Evolutionary conservation across 2,329 filamentous ascomycete genomes (phyloP), one percentile per base, ranked within the genome.

Genomic region (Pseudophaeomoniella oleicola): DNA sequence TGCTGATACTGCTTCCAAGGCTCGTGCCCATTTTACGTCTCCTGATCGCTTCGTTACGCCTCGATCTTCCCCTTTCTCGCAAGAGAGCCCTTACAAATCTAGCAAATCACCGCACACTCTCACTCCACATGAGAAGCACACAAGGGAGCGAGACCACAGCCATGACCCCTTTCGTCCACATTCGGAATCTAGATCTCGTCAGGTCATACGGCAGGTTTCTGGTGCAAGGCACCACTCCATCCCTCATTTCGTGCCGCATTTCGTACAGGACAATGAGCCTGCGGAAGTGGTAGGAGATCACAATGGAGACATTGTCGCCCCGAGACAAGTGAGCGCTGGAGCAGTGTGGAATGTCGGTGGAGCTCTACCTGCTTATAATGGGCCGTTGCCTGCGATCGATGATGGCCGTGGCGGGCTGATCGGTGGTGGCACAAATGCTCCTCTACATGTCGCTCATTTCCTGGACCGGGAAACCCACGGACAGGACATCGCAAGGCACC

Each of bases 291-390:
- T 50, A 19, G 49, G 56, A 30, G 50, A 46, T 44, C 52, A 42
- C 14, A 48, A 44, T 27, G 31, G 38, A 37, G 37, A 40, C 14
- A 41, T 42, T 33, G 45, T 46, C 17, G 36, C 48, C 13, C 45
- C 50, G 4, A 50, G 67, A 38, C 66, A 77, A 50, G 62, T 74
- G 42, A 87, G 81, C 52, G 60, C 67, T 42, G 79, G 81, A 2
- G 70, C 77, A 6, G 67, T 88, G 13, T 93, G 83, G 84, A 72
- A 75, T 13, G 75, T 90, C 9, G 81, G 83, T 16, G 80, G 81
- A n/a, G 52, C 72, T 6, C 70, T 72, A 35, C 71, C 73, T n/a
- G 60, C 64, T 5, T 62, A 62, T 16, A 60, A 66, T 12, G 61
- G 49, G 31, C 52, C 54, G 17, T 45, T 66, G 13, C 45, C 56